Evolutionary conservation across 108 stramenopile species (phyloP).

Genomic region (Schizochytrium sp.): DNA sequence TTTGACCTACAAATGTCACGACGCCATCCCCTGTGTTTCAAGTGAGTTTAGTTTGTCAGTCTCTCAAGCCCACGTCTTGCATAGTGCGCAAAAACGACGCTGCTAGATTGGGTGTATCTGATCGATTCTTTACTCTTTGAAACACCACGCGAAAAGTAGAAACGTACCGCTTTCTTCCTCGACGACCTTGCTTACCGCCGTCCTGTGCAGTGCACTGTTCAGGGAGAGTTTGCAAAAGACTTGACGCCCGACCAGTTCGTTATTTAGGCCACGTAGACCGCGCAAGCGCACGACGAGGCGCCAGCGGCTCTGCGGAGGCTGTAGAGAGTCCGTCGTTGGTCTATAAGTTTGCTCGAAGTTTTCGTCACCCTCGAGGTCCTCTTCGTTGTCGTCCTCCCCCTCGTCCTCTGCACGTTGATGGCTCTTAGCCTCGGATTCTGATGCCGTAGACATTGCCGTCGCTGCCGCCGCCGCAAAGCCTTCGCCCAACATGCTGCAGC

Average conservation of each 20-base stretch:
- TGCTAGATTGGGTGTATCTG: not conserved
- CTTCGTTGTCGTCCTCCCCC: no score
- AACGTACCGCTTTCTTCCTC: not conserved
- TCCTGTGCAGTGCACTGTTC: not conserved
- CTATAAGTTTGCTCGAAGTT: not conserved
- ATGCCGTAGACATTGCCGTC: no score
- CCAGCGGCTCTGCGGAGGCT: not conserved
- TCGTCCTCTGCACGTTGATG: no score
- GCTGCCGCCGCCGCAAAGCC: no score
- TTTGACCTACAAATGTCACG: not conserved
- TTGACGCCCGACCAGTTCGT: no score
- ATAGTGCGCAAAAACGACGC: not conserved
- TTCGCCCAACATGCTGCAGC: no score
- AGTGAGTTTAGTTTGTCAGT: no score
- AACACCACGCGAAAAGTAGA: no score
- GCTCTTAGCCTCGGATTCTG: no score
- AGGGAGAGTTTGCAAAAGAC: constrained; percentile 1
- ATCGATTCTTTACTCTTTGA: not conserved
- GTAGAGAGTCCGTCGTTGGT: not conserved
- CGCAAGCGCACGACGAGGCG: not conserved
- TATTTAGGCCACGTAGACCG: not conserved
- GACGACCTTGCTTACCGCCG: not conserved
- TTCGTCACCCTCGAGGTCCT: not conserved
- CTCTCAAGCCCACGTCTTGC: not conserved
- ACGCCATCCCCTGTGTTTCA: not conserved